Evolutionary conservation across 2,329 filamentous ascomycete genomes (phyloP).

Genomic region (Didymellaceae sp.): DNA sequence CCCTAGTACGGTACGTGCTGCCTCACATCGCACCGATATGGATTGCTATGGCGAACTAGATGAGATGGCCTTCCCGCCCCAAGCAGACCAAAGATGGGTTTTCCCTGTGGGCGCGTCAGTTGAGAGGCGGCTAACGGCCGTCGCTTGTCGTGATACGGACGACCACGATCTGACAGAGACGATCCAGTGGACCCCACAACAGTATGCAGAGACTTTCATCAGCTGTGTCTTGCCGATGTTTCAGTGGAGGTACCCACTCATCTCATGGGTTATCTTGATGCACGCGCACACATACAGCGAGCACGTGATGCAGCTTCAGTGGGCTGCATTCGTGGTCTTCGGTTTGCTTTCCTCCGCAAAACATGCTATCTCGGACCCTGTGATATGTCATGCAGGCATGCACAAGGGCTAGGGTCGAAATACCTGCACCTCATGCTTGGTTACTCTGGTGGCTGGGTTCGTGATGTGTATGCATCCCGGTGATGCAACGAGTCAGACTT

Average conservation of each 20-base stretch:
- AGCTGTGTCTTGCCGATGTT: conserved; percentile 17
- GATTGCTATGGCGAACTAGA: conserved; percentile 14
- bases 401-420: neutral
- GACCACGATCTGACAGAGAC: conserved; percentile 17
- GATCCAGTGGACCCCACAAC: conserved; percentile 9
- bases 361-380: conserved; percentile 14
- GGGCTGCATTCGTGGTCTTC: conserved; percentile 9
- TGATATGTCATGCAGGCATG: conserved; percentile 5
- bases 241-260: conserved; percentile 8
- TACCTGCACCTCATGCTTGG: neutral
- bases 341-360: conserved; percentile 10
- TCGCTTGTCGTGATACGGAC: conserved; percentile 5
- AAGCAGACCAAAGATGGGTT: neutral
- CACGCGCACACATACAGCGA: neutral
- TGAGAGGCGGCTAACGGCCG: neutral
- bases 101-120: conserved; percentile 2
- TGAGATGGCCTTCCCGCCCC: conserved; percentile 17
- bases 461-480: neutral
- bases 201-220: conserved; percentile 13
- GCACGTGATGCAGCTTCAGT: conserved; percentile 14
- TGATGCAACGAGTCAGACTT: conserved; percentile 1
- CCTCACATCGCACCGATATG: conserved; percentile 11
- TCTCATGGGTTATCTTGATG: neutral
- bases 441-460: conserved; percentile 5
- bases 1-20: conserved; percentile 12